phyloP scores from a whole-genome alignment of 2,329 filamentous ascomycete genomes.

The Pseudocercospora vitis region DNA sequence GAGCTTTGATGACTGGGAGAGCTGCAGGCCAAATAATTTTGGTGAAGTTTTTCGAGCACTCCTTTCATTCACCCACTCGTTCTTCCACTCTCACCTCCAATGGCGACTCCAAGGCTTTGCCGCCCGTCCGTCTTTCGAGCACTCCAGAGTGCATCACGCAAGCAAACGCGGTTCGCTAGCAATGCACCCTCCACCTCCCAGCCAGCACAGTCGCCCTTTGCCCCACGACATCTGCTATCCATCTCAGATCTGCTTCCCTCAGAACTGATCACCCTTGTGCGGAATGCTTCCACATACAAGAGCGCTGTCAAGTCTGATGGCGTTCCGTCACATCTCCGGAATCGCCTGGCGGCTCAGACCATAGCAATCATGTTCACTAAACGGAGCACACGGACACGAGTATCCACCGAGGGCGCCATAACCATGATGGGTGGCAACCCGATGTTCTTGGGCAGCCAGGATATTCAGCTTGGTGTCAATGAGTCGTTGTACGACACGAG shows the following conservation, averaged over 20 bases:
- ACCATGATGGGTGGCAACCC: constrained; percentile 85
- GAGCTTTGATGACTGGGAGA: neutral
- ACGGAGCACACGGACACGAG: constrained; percentile 85
- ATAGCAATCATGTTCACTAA: constrained; percentile 98
- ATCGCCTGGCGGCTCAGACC: constrained; percentile 70
- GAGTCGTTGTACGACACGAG: constrained; percentile 93
- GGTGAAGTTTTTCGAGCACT: neutral
- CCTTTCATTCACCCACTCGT: neutral
- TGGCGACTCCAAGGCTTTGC: constrained; percentile 29
- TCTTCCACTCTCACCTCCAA: constrained; percentile 7
- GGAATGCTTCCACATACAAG: constrained; percentile 79
- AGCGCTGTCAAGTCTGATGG: constrained; percentile 67
- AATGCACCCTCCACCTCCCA: constrained; percentile 32
- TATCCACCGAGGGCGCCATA: constrained; percentile 90
- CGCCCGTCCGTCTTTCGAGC: constrained; percentile 24
- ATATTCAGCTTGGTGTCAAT: constrained; percentile 96
- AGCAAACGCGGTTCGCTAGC: constrained; percentile 30
- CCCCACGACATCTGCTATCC: constrained; percentile 84
- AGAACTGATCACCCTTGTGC: constrained; percentile 79
- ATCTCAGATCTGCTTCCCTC: constrained; percentile 79
- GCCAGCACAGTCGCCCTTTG: constrained; percentile 54
- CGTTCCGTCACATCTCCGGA: constrained; percentile 60
- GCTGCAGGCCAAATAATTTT: neutral
- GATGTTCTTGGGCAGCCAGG: constrained; percentile 94
- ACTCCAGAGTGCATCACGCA: constrained; percentile 16